A percentile compares a stretch with the other conserved stretches of the same genome.
Conservation (phyloP, 768 basidiomycete genomes). For the Agrocybe pediades region DNA sequence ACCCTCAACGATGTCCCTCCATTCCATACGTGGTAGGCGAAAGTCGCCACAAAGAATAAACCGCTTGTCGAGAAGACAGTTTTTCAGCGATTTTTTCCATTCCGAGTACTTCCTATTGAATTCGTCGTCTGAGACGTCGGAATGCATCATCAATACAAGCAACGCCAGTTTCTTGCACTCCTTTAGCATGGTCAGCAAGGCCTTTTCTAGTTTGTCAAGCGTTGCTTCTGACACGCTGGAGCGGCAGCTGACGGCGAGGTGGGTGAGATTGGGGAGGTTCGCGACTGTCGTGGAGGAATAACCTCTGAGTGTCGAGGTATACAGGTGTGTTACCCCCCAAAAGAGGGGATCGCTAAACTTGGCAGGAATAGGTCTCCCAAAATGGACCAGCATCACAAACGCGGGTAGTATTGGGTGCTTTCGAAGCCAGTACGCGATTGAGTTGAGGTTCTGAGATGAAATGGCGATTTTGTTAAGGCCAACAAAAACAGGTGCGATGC, state of each 20-base stretch:
- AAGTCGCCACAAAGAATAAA: constrained; percentile 25
- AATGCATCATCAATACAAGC: constrained; percentile 21
- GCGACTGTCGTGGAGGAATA: constrained; percentile 30
- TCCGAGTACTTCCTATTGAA: background rate
- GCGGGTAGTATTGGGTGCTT: constrained; percentile 29
- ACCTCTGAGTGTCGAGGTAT: constrained; percentile 31
- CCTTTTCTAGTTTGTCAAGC: constrained; percentile 14
- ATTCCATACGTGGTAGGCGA: constrained; percentile 22
- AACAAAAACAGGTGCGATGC: constrained; percentile 31
- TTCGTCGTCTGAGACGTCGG: constrained; percentile 1
- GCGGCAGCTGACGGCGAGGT: constrained; percentile 34
- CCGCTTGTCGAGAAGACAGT: constrained; percentile 19
- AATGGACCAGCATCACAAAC: constrained; percentile 32
- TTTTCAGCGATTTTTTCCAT: constrained; percentile 17
- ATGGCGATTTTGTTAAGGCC: constrained; percentile 33
- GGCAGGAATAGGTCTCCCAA: constrained; percentile 33
- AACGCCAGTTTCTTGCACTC: constrained; percentile 13
- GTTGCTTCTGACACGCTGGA: constrained; percentile 19
- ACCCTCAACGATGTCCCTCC: constrained; percentile 20
- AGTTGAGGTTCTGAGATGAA: constrained; percentile 31
- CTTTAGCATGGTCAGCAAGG: constrained; percentile 18
- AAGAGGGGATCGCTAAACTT: constrained; percentile 37
- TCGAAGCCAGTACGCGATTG: constrained; percentile 37
- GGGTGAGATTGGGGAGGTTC: constrained; percentile 33
- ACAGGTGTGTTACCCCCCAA: constrained; percentile 33